These are phyloP conservation scores for Penicillium pancosmium DNA, from an alignment of 495 filamentous ascomycete genomes.

Conservation along the genomic window DNA sequence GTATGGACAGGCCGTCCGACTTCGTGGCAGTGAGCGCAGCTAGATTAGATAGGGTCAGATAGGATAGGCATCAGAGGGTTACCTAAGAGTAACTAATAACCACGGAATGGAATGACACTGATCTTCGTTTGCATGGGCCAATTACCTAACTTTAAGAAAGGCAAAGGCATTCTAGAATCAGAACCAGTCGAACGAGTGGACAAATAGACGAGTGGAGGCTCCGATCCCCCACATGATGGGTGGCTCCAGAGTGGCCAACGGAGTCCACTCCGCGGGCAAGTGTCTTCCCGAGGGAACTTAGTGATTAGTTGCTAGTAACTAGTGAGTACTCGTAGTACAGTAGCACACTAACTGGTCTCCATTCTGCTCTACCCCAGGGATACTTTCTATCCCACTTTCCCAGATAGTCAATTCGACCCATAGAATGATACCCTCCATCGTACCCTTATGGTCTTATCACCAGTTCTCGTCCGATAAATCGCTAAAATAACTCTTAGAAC, in stretches of 20 bases:
- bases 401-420: background rate
- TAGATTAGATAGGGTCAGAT: constrained; percentile 26
- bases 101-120: background rate
- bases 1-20: constrained; percentile 92
- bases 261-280: constrained; percentile 18
- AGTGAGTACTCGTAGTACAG: too few species aligned
- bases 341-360: too few species aligned
- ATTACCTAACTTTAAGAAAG: too few species aligned
- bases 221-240: constrained; percentile 21
- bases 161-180: too few species aligned
- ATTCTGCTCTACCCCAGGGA: too few species aligned
- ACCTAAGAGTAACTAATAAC: background rate
- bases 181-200: too few species aligned
- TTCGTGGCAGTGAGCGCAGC: constrained; percentile 90
- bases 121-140: background rate
- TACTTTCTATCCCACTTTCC: background rate
- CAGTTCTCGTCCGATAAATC: constrained; percentile 14
- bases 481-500: constrained; percentile 1
- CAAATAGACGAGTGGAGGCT: background rate
- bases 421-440: background rate
- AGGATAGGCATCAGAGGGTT: background rate
- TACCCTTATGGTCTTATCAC: too few species aligned
- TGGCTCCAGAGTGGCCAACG: constrained; percentile 20
- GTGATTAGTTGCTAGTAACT: too few species aligned
- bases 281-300: constrained; percentile 24